Evolutionary conservation across 1,284 basidiomycete species (phyloP).

Genomic region (Phenoliferia sp.): DNA sequence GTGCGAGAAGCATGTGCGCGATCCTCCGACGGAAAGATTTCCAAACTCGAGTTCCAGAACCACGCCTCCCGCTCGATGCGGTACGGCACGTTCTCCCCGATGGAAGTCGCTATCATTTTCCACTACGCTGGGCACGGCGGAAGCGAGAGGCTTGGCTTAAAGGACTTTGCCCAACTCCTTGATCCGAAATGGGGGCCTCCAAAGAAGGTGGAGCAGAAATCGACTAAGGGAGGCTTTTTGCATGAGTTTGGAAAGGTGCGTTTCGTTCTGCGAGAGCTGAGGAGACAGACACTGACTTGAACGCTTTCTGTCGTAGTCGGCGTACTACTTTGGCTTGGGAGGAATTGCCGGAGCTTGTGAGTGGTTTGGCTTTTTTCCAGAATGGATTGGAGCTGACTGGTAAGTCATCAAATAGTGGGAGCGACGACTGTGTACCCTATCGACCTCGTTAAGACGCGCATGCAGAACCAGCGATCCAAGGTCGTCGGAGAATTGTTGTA

Average conservation of each 20-base stretch:
- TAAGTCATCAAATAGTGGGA: slow-evolving; percentile 51
- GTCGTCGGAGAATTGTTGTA: slow-evolving; percentile 92
- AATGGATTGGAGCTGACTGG: neutral
- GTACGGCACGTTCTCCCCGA: slow-evolving; percentile 87
- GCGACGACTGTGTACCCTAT: slow-evolving; percentile 92
- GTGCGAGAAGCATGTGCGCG: slow-evolving; percentile 79
- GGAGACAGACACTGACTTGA: neutral
- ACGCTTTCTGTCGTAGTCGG: slow-evolving; percentile 41
- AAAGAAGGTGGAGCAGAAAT: neutral
- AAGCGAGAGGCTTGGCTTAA: slow-evolving; percentile 64
- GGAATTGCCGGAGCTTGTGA: slow-evolving; percentile 75
- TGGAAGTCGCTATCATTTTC: slow-evolving; percentile 92
- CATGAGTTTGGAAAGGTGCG: slow-evolving; percentile 29
- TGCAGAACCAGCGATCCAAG: slow-evolving; percentile 95
- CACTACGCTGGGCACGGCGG: slow-evolving; percentile 84
- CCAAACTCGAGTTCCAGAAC: slow-evolving; percentile 51
- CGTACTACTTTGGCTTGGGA: slow-evolving; percentile 83
- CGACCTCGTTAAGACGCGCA: slow-evolving; percentile 77
- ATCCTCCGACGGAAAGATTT: slow-evolving; percentile 84
- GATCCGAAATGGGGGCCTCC: slow-evolving; percentile 75
- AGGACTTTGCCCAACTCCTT: slow-evolving; percentile 83
- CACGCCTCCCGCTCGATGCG: slow-evolving; percentile 56
- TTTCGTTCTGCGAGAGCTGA: accelerated
- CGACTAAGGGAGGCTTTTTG: slow-evolving; percentile 7
- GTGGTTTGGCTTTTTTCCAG: neutral